These are phyloP conservation scores for Eleusine indica DNA, from an alignment of 176 grass and related monocot species.

Conservation along the genomic window DNA sequence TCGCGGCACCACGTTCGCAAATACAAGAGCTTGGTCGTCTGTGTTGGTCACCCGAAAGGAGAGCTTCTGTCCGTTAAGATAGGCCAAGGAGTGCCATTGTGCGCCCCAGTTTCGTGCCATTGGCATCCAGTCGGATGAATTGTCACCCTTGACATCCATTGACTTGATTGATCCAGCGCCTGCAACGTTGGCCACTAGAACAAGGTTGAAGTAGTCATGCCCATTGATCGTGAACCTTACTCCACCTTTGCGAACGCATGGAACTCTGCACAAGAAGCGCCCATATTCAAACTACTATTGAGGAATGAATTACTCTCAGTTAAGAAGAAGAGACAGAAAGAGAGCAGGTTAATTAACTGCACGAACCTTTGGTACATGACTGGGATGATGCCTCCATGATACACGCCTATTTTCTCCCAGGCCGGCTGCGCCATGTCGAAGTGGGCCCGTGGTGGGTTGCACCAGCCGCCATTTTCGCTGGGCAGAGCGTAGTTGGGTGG, in stretches of 20 bases:
- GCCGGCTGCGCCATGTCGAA: slow-evolving; percentile 84
- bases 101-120: slow-evolving; percentile 46
- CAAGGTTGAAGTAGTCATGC: slow-evolving; percentile 40
- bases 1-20: slow-evolving; percentile 28
- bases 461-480: slow-evolving; percentile 64
- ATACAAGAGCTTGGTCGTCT: slow-evolving; percentile 11
- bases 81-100: slow-evolving; percentile 31
- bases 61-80: background rate
- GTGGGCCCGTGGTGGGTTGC: slow-evolving; percentile 60
- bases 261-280: slow-evolving; percentile 15
- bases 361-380: slow-evolving; percentile 48
- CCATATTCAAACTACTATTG: background rate
- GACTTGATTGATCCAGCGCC: slow-evolving; percentile 46
- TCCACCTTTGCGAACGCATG: slow-evolving; percentile 39
- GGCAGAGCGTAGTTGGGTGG: slow-evolving; percentile 59
- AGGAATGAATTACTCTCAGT: background rate
- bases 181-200: slow-evolving; percentile 46
- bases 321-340: background rate
- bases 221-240: slow-evolving; percentile 53
- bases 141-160: slow-evolving; percentile 28
- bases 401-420: slow-evolving; percentile 66
- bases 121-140: slow-evolving; percentile 2
- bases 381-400: slow-evolving; percentile 57
- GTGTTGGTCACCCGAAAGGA: slow-evolving; percentile 38
- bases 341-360: background rate